Base-by-base conservation (phyloP, 352 stramenopile genomes). In the Pythium coloratum region DNA sequence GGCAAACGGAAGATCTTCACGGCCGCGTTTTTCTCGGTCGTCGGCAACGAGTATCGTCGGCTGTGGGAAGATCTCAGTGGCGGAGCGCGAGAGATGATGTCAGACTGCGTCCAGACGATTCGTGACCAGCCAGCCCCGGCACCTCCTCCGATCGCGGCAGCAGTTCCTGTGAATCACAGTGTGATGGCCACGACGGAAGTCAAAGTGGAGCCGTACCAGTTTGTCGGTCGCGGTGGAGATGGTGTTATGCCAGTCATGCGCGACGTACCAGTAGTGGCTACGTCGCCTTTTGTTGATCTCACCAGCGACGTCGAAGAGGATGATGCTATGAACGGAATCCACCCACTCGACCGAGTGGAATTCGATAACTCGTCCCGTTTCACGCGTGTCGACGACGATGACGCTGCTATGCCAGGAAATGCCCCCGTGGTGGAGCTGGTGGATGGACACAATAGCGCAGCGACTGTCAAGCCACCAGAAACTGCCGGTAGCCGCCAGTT, bases 1-100 rank as follows among this genome's bases (percentile, higher is more conserved):
- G 64, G 75, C 0, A 84, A 81, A 42, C 63, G 76, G 3, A 47
- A 62, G 3, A 12, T 81, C 3, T 70, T 92, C 3, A 66, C 74
- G 0, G 47, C 59, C 24, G 66, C 72, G 1, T 72, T 90, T 16
- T 76, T 77, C 3, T 28, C 57, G 7, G 51, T 80, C 10, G 58
- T 94, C 28, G 67, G 76, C 18, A 26, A 55, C 7, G 75, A 89
- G 38, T 91, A 82, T 38, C 72, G 77, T 10, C 67, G 75, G 12
- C 60, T 94, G 14, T 87, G 75, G 72, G 47, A 75, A 16, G 54
- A 64, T 16, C 59, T 91, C 6, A 86, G 69, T 36, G 81, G 78
- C 2, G 71, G 78, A 3, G 81, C 88, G n/a, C 72, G 74, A 38
- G 77, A 87, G 18, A 81, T 91, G n/a, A 73, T 75, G 73, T 40